phyloP scores from a whole-genome alignment of 148 eudicot genomes.

The Persicaria maculosa region DNA sequence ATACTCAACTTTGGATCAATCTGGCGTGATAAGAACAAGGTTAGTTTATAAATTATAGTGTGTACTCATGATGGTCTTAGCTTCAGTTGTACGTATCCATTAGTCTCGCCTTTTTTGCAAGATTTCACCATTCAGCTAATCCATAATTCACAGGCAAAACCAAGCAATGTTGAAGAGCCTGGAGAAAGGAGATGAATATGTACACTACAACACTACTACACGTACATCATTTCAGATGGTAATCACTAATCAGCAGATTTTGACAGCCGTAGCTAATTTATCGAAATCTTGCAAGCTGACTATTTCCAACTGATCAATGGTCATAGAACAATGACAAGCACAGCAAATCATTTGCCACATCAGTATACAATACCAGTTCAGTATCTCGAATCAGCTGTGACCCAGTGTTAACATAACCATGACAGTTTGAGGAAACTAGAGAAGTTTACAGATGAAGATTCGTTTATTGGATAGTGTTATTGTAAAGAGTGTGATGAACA shows the following conservation, averaged over 20 bases:
- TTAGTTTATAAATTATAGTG: neutral
- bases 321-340: neutral
- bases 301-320: neutral
- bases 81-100: neutral
- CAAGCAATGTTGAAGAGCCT: neutral
- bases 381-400: too few species aligned
- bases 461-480: neutral
- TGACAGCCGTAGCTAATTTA: neutral
- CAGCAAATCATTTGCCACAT: neutral
- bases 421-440: neutral
- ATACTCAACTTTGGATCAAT: conserved; percentile 1
- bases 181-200: neutral
- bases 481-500: neutral
- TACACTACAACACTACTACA: neutral
- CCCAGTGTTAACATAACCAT: neutral
- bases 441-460: neutral
- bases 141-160: neutral
- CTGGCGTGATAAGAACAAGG: conserved; percentile 14
- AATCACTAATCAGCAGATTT: neutral
- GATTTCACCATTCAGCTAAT: neutral
- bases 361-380: neutral
- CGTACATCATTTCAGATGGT: neutral
- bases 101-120: neutral
- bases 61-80: neutral
- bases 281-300: neutral